Base-by-base conservation (phyloP, 139 green algal genomes). In the Coelastrella sp. region DNA sequence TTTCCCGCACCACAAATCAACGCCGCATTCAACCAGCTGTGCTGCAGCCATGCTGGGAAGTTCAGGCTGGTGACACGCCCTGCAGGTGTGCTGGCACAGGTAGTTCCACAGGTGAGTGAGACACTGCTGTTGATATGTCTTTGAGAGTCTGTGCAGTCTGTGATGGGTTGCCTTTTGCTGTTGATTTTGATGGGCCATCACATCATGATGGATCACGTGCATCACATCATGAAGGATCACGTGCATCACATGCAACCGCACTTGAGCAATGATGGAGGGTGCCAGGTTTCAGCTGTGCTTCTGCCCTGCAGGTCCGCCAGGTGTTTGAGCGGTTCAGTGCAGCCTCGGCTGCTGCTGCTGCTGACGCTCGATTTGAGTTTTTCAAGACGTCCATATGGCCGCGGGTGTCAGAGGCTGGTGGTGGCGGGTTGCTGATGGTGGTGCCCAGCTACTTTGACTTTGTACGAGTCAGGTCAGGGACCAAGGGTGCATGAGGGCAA, bases 371-470 rank as follows among this genome's bases (percentile, higher is more conserved):
- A 1, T 98, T 99, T 88, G 92, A 96, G 65, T 93, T 97, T 92
- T 99, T 99, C 93, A 95, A 90, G 65, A 84, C 61, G 20, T 56
- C 87, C 9, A 87, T 98, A 9, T 99, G 97, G 97, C 96, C 96
- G n/a, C 90, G 94, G 11, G 84, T 99, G 15, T 92, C 92, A 81
- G 78, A 84, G 58, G 49, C 57, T 12, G 56, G 5, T 27, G 95
- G 19, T 90, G 95, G 85, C 85, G 94, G 94, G 57, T 70, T 96
- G 78, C 90, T 96, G 78, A 85, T 99, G 8, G 99, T 99, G 91
- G 87, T 98, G 35, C 94, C 96, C 9, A 95, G 94, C 19, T 99
- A 99, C 93, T 99, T 99, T 93, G 98, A 99, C 93, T 99, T 98
- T 90, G 96, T 99, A 22, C 92, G 96, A 12, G 9, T 91, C 3